These are phyloP conservation scores for Adiantum capillusveneris DNA, from an alignment of 75 land plant genomes.

Conservation along the genomic window DNA sequence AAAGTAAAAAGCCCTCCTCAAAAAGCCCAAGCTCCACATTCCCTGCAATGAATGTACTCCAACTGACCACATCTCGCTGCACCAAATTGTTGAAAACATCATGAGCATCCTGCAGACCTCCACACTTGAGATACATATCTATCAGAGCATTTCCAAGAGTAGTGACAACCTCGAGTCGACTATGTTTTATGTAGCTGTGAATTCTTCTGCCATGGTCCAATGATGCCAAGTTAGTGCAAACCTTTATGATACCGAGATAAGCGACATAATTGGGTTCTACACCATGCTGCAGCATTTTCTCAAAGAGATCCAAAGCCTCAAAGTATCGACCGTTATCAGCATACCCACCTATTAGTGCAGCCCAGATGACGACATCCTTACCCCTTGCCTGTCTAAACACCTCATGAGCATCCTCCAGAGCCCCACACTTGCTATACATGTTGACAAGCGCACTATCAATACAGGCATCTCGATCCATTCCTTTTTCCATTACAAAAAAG, in stretches of 20 bases:
- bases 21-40: conserved; percentile 9
- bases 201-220: background rate
- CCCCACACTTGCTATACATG: conserved; percentile 53
- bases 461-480: conserved; percentile 21
- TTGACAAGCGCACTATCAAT: conserved; percentile 41
- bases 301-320: background rate
- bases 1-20: conserved; percentile 25
- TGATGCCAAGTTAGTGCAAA: background rate
- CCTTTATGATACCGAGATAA: background rate
- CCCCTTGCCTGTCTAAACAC: conserved; percentile 7
- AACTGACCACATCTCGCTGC: conserved; percentile 5
- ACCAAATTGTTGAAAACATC: conserved; percentile 3
- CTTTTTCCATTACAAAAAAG: conserved; percentile 19
- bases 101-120: conserved; percentile 6
- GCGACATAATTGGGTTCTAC: background rate
- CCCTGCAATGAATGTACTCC: conserved; percentile 11
- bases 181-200: background rate
- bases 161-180: background rate
- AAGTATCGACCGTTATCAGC: background rate
- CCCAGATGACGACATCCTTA: conserved; percentile 14
- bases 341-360: conserved; percentile 8
- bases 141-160: conserved; percentile 3
- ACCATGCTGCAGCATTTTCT: background rate
- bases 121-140: conserved; percentile 9
- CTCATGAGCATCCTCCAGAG: conserved; percentile 12